Percentiles rank a stretch among this genome's conserved stretches.
Conservation (phyloP, 2,329 filamentous ascomycete genomes). For the Fusarium sp. region DNA sequence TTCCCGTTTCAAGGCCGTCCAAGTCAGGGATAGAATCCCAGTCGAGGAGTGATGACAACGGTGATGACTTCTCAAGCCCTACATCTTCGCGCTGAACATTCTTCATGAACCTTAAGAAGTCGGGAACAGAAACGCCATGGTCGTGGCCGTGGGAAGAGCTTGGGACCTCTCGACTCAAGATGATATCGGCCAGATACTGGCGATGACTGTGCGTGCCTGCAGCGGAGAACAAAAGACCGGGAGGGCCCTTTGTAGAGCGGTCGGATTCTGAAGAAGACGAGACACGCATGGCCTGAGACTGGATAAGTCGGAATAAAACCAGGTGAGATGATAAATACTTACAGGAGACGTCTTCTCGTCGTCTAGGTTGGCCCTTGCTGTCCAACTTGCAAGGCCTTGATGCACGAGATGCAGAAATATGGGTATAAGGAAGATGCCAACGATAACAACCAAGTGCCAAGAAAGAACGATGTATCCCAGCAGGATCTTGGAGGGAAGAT, state of each 20-base stretch:
- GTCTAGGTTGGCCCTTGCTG: neutral
- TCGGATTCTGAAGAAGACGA: neutral
- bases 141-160: fast-evolving
- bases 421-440: slow-evolving; percentile 8
- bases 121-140: fast-evolving
- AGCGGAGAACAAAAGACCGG: fast-evolving
- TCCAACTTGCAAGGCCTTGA: neutral
- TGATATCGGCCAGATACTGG: neutral
- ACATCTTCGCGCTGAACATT: neutral
- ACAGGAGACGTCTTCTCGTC: neutral
- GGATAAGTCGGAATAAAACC: neutral
- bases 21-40: neutral
- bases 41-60: fast-evolving
- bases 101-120: neutral
- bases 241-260: fast-evolving
- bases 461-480: slow-evolving; percentile 16
- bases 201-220: neutral
- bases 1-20: neutral
- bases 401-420: neutral
- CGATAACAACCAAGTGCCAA: neutral
- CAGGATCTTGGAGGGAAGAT: slow-evolving; percentile 13
- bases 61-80: fast-evolving
- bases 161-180: neutral
- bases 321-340: neutral
- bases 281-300: neutral